Percentiles rank a stretch among this genome's conserved stretches.
phyloP scores from a whole-genome alignment of 805 yeast genomes.

The Zygotorulaspora danielsina region DNA sequence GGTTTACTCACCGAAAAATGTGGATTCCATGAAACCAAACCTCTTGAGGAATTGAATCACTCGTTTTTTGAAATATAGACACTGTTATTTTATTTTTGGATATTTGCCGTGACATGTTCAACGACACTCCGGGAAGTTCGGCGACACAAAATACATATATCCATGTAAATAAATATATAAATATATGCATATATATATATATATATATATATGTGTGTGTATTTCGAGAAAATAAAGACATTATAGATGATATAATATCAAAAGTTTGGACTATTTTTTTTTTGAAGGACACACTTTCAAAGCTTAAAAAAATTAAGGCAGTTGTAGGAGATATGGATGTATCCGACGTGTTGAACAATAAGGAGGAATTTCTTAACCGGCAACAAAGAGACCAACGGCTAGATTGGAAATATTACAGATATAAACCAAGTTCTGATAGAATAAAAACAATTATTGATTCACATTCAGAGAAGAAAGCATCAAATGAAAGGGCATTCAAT shows the following conservation, averaged over 20 bases:
- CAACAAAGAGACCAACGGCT: conserved; percentile 8
- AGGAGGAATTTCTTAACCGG: conserved; percentile 10
- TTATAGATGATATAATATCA: too few species aligned
- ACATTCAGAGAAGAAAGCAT: conserved; percentile 9
- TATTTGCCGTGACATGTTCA: too few species aligned
- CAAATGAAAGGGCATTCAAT: conserved; percentile 1
- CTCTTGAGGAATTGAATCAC: conserved; percentile 22
- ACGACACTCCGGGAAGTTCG: conserved; percentile 6
- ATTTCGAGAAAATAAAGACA: too few species aligned
- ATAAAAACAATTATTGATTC: conserved; percentile 13
- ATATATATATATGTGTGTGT: too few species aligned
- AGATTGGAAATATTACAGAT: conserved; percentile 15
- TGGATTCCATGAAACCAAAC: conserved; percentile 32
- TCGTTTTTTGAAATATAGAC: conserved; percentile 12
- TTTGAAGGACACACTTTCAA: too few species aligned
- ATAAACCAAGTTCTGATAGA: conserved; percentile 15
- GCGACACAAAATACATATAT: conserved; percentile 12
- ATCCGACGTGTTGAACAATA: conserved; percentile 11
- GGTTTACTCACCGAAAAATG: conserved; percentile 20
- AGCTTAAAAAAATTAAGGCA: too few species aligned
- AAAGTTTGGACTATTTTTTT: too few species aligned
- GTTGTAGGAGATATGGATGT: too few species aligned
- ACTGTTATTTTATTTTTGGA: too few species aligned
- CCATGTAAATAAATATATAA: conserved; percentile 5
- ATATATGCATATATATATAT: too few species aligned